Evolutionary conservation across 202 grass and related monocot species (phyloP), one percentile per base, ranked within the genome.

Genomic region (Brachypodium distachyon): DNA sequence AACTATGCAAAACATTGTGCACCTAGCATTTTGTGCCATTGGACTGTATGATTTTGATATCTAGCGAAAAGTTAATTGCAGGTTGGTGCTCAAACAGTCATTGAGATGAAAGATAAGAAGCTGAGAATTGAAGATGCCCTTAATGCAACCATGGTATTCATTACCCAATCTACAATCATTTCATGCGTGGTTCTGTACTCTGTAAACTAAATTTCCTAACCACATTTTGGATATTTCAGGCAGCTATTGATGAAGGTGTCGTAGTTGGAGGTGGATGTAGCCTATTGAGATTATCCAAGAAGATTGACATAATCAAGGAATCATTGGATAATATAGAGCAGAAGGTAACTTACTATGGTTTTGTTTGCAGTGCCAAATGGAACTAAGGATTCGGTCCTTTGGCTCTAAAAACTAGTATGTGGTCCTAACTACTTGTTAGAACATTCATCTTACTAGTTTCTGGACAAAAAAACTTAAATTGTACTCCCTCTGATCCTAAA

Each of bases 71-170:
- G 25, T 84, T 77, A 66, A 69, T 72, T 56, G 54, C 85, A 97
- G 94, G 86, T 94, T 33, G 91, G 94, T 82, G 91, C 94, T 80
- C 94, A 94, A 70, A 97, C 94, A 68, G 58, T 97, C 36, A 90
- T 97, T 40, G 91, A 97, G 72, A 61, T 94, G 61, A 97, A 97
- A 97, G 94, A 97, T 85, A 97, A 94, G 84, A 94, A 94, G 53
- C 75, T 97, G 44, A 94, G 94, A 81, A 76, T 97, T 86, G 94
- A 97, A 88, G 86, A 97, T 86, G 88, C 94, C 67, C 77, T 97
- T 41, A 97, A 97, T 77, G 89, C 91, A 84, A 94, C 94, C 22
- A 97, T 81, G 91, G 94, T 97, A 89, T 8, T n/a, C 67, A 73
- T 28, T 42, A 61, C 23, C 48, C 43, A 51, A 72, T 71, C 40